Percentiles rank a stretch among this genome's conserved stretches.
phyloP scores from a whole-genome alignment of 495 filamentous ascomycete species.

The Trichoderma orchidacearum region DNA sequence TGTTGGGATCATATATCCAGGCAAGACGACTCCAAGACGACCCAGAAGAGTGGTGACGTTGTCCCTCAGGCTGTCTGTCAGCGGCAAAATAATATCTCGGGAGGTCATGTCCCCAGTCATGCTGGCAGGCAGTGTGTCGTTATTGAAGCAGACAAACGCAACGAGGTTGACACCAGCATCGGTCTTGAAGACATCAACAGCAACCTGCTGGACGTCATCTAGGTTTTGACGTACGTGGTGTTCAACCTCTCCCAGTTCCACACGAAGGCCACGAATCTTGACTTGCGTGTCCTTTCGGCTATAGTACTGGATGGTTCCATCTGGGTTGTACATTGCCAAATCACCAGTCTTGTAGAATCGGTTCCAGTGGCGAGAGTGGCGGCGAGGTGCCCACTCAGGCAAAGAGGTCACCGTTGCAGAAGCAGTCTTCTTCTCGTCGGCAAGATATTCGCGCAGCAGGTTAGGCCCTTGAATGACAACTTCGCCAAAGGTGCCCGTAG shows the following conservation, averaged over 20 bases:
- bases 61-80: slow-evolving; percentile 22
- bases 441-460: slow-evolving; percentile 14
- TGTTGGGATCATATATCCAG: slow-evolving; percentile 42
- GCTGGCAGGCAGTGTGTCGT: slow-evolving; percentile 12
- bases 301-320: slow-evolving; percentile 27
- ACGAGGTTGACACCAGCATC: slow-evolving; percentile 20
- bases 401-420: slow-evolving; percentile 4
- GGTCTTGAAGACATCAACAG: slow-evolving; percentile 6
- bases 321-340: slow-evolving; percentile 26
- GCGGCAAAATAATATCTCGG: slow-evolving; percentile 21
- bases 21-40: slow-evolving; percentile 17
- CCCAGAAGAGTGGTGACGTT: slow-evolving; percentile 12
- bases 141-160: slow-evolving; percentile 15
- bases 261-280: slow-evolving; percentile 23
- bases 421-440: slow-evolving; percentile 19
- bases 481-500: slow-evolving; percentile 35
- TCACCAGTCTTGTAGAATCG: slow-evolving; percentile 15
- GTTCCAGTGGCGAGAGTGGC: not conserved
- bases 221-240: slow-evolving; percentile 8
- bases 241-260: slow-evolving; percentile 27
- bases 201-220: slow-evolving; percentile 7
- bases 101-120: slow-evolving; percentile 12
- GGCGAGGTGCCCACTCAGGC: not conserved
- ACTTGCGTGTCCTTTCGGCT: slow-evolving; percentile 19
- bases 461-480: slow-evolving; percentile 33